A percentile compares a stretch with the other conserved stretches of the same genome.
phyloP scores from a whole-genome alignment of 2,329 filamentous ascomycete genomes.

The Cercospora sojina region DNA sequence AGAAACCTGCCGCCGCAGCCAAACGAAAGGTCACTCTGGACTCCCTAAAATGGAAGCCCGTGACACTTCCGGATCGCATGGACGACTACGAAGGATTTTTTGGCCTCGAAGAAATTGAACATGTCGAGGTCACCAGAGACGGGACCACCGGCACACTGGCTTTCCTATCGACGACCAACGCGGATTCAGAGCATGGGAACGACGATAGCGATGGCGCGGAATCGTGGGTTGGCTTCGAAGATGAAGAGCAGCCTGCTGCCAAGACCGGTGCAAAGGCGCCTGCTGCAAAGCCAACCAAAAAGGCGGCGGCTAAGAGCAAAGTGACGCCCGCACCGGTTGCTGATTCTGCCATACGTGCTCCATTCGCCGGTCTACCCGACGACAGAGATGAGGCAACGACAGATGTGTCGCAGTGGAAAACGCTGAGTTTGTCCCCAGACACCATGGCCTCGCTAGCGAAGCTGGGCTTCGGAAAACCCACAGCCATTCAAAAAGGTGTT shows the following conservation, averaged over 20 bases:
- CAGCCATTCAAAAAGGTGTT: constrained; percentile 72
- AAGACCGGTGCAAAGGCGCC: not conserved
- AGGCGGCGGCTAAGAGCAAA: not conserved
- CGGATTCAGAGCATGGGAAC: constrained; percentile 19
- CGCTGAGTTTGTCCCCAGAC: constrained; percentile 69
- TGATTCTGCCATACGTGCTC: constrained; percentile 20
- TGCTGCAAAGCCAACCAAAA: not conserved
- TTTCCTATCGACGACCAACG: constrained; percentile 33
- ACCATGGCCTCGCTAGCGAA: constrained; percentile 73
- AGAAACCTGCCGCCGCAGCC: constrained; percentile 18
- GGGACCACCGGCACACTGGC: constrained; percentile 50
- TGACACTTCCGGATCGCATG: constrained; percentile 70
- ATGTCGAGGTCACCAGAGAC: constrained; percentile 75
- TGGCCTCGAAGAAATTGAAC: constrained; percentile 86
- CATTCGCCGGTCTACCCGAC: constrained; percentile 51
- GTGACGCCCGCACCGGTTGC: constrained; percentile 29
- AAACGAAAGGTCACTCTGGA: constrained; percentile 25
- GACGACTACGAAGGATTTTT: constrained; percentile 93
- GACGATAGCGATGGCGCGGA: constrained; percentile 48
- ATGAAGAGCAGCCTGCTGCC: constrained; percentile 33
- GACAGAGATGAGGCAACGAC: constrained; percentile 57
- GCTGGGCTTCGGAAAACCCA: constrained; percentile 77
- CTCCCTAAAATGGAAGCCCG: constrained; percentile 60
- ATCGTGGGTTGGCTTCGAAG: constrained; percentile 62
- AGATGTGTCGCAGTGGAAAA: constrained; percentile 76